Evolutionary conservation across 768 basidiomycete genomes (phyloP).

Genomic region (Panus rudis): DNA sequence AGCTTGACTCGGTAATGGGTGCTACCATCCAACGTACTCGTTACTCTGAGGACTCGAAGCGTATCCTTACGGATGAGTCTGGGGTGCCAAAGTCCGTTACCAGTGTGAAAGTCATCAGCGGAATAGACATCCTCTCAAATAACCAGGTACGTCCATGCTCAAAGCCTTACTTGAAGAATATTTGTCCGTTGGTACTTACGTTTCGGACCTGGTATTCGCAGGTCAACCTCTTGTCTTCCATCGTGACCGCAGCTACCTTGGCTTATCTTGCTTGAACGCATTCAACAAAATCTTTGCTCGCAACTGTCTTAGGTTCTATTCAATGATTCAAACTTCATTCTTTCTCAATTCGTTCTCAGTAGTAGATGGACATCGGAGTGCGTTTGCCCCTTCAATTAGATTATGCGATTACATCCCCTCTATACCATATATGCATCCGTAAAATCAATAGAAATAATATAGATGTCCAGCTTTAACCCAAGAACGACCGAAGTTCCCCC

Average conservation of each 20-base stretch:
- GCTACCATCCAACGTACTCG: slow-evolving; percentile 80
- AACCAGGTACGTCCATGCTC: slow-evolving; percentile 50
- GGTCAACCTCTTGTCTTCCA: slow-evolving; percentile 41
- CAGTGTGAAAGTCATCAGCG: slow-evolving; percentile 52
- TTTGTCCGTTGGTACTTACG: slow-evolving; percentile 5
- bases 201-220: slow-evolving; percentile 9
- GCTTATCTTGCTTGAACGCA: slow-evolving; percentile 32
- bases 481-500: too few species aligned
- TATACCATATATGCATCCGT: too few species aligned
- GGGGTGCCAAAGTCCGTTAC: slow-evolving; percentile 24
- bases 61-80: slow-evolving; percentile 55
- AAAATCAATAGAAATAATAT: too few species aligned
- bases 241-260: slow-evolving; percentile 29
- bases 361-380: too few species aligned
- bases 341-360: too few species aligned
- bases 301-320: too few species aligned
- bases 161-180: not conserved
- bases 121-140: slow-evolving; percentile 69
- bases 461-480: too few species aligned
- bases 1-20: slow-evolving; percentile 84
- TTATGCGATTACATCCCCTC: too few species aligned
- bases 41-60: slow-evolving; percentile 54
- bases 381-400: too few species aligned
- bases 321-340: too few species aligned
- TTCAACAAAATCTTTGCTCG: too few species aligned